A percentile compares a stretch with the other conserved stretches of the same genome.
phyloP scores from a whole-genome alignment of 2,329 filamentous ascomycete genomes.

The Thermochaetoides dissita region DNA sequence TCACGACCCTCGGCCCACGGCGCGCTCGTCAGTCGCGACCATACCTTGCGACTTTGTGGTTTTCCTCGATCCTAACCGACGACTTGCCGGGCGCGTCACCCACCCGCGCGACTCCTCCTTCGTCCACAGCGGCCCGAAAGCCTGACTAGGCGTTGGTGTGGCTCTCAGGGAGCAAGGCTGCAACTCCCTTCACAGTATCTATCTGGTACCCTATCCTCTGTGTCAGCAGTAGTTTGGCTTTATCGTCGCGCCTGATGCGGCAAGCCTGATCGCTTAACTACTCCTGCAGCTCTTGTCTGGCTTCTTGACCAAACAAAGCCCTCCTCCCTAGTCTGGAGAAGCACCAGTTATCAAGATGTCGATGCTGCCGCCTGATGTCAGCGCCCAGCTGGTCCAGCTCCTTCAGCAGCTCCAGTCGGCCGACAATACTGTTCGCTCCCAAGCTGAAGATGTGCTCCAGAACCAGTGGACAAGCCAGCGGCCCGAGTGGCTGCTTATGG shows the following conservation, averaged over 20 bases:
- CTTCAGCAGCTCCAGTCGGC: slow-evolving; percentile 77
- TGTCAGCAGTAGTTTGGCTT: too few relatives aligned
- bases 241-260: too few relatives aligned
- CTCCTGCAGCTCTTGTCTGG: too few relatives aligned
- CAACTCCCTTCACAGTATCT: background rate
- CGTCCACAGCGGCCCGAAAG: too few relatives aligned
- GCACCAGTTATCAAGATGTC: slow-evolving; percentile 46
- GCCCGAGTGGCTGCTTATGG: slow-evolving; percentile 84
- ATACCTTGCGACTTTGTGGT: background rate
- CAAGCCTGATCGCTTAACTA: too few relatives aligned
- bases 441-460: slow-evolving; percentile 81
- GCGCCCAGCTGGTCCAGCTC: slow-evolving; percentile 72
- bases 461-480: slow-evolving; percentile 74
- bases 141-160: background rate
- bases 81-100: too few relatives aligned
- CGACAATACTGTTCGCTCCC: slow-evolving; percentile 72
- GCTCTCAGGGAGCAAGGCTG: slow-evolving; percentile 9
- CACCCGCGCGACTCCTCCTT: too few relatives aligned
- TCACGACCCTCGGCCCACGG: slow-evolving; percentile 4
- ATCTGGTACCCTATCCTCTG: too few relatives aligned
- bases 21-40: slow-evolving; percentile 7
- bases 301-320: too few relatives aligned
- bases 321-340: too few relatives aligned
- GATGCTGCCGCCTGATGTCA: slow-evolving; percentile 69
- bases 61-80: too few relatives aligned